phyloP scores from a whole-genome alignment of 257 asterid genomes.

The Petunia secreta region DNA sequence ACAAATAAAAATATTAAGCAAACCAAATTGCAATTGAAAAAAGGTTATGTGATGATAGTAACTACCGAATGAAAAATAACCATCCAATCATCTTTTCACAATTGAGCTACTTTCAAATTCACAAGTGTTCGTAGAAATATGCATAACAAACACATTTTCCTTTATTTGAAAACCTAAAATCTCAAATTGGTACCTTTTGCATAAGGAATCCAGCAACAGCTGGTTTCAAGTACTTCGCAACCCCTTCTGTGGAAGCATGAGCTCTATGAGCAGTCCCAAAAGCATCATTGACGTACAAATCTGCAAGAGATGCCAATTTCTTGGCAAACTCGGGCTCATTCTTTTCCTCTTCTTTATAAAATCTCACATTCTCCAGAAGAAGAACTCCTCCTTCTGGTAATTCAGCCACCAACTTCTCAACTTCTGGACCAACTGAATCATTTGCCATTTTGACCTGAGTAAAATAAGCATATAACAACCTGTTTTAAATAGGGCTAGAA shows the following conservation, averaged over 20 bases:
- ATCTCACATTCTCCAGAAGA: conserved; percentile 81
- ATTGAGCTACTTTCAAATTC: not conserved
- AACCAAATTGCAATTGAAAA: not conserved
- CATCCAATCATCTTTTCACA: not conserved
- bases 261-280: conserved; percentile 85
- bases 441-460: conserved; percentile 79
- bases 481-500: not conserved
- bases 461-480: conserved; percentile 18
- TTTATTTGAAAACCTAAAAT: conserved; percentile 7
- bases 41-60: conserved; percentile 7
- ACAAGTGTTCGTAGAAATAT: not conserved
- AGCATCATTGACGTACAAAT: conserved; percentile 74
- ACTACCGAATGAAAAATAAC: conserved; percentile 6
- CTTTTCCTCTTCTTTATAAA: conserved; percentile 62
- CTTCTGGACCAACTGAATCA: conserved; percentile 83
- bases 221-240: conserved; percentile 53
- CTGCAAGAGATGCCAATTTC: conserved; percentile 59
- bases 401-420: conserved; percentile 66
- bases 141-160: not conserved
- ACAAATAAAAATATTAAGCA: not conserved
- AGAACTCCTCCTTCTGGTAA: conserved; percentile 77
- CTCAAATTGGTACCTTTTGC: conserved; percentile 45
- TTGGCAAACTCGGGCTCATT: conserved; percentile 62
- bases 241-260: conserved; percentile 65
- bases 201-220: conserved; percentile 60